These are phyloP conservation scores for Umbelopsis ramanniana DNA, from an alignment of 192 early-diverging fungal genomes.

Conservation along the genomic window DNA sequence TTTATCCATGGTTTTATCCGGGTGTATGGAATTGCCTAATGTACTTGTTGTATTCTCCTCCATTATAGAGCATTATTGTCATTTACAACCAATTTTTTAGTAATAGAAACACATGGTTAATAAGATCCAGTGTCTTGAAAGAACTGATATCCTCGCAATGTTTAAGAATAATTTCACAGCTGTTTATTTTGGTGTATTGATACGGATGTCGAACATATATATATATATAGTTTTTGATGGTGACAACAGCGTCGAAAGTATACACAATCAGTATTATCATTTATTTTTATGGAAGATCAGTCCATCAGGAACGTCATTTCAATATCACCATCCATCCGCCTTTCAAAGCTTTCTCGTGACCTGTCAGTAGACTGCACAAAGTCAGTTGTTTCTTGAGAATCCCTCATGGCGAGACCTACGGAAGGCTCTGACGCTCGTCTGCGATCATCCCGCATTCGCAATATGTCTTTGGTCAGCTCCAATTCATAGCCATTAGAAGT, in stretches of 20 bases:
- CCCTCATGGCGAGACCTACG: not conserved
- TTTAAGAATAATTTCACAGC: not conserved
- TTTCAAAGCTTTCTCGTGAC: not conserved
- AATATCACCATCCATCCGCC: not conserved
- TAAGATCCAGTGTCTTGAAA: too few relatives aligned
- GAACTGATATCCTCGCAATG: not conserved
- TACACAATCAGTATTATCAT: too few relatives aligned
- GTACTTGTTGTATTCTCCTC: not conserved
- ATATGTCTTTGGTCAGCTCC: not conserved
- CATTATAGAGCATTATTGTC: too few relatives aligned
- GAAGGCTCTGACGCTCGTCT: conserved; percentile 12
- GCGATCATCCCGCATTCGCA: conserved; percentile 7
- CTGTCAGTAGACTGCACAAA: not conserved
- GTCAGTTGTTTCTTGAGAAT: not conserved
- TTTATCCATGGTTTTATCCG: not conserved
- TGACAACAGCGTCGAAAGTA: too few relatives aligned
- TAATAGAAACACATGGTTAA: too few relatives aligned
- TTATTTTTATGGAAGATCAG: too few relatives aligned
- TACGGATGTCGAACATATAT: too few relatives aligned
- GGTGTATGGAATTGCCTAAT: too few relatives aligned
- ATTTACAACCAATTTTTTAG: too few relatives aligned
- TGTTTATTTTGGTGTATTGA: too few relatives aligned
- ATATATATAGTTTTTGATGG: too few relatives aligned
- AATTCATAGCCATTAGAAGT: conserved; percentile 7
- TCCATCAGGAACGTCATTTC: not conserved